Evolutionary conservation across 495 filamentous ascomycete genomes (phyloP).

Genomic region (Penicillium angulare): DNA sequence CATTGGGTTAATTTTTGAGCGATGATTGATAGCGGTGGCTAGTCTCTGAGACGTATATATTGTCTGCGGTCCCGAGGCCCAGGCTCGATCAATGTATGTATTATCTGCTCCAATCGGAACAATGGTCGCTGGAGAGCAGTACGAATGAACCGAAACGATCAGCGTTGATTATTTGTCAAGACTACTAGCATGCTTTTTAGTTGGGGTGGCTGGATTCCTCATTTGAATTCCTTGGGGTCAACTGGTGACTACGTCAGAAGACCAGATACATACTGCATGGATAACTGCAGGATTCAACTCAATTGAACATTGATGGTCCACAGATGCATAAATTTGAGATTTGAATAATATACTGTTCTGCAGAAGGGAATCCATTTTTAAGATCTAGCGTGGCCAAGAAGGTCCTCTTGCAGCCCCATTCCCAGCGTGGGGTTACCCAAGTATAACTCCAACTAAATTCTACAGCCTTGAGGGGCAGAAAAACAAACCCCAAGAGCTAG

Average conservation of each 20-base stretch:
- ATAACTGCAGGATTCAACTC: neutral
- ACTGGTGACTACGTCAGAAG: neutral
- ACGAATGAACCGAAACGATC: too few species aligned
- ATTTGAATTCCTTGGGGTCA: neutral
- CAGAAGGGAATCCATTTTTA: too few species aligned
- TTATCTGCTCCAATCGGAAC: neutral
- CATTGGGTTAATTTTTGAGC: too few species aligned
- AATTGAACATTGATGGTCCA: neutral
- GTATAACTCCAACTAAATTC: too few species aligned
- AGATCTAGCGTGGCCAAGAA: neutral
- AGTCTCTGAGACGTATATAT: neutral
- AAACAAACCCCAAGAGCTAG: too few species aligned
- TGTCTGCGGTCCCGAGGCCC: too few species aligned
- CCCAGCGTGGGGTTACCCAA: neutral
- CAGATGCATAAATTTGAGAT: too few species aligned
- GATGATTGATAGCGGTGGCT: neutral
- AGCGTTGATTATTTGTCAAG: conserved; percentile 12
- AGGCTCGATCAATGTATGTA: neutral
- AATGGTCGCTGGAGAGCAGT: too few species aligned
- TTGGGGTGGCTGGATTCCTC: neutral
- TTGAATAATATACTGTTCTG: too few species aligned
- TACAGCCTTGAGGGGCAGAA: too few species aligned
- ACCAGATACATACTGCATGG: neutral
- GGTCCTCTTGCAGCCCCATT: neutral
- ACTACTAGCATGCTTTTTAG: neutral